Percentiles rank a stretch among this genome's conserved stretches.
Evolutionary conservation across 106 monocot species (phyloP).

Genomic region (Narthecium ossifragum): DNA sequence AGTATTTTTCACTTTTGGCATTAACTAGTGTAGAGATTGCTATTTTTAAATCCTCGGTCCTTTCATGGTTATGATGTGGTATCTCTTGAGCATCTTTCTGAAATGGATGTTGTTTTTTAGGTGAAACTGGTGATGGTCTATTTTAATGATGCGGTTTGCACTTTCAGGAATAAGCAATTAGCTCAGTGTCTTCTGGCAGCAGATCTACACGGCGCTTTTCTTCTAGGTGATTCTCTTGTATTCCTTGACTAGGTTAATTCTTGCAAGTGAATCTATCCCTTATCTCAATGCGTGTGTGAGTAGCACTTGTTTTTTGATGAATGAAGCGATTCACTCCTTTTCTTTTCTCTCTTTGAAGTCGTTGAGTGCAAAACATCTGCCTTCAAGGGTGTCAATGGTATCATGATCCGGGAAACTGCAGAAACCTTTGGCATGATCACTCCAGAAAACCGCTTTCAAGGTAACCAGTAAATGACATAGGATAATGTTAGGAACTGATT

Average conservation of each 20-base stretch:
- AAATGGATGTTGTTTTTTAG: no score
- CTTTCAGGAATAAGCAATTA: constrained; percentile 68
- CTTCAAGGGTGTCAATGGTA: constrained; percentile 50
- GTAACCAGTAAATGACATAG: no score
- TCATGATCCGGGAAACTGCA: constrained; percentile 84
- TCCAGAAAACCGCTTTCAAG: constrained; percentile 53
- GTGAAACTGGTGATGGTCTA: no score
- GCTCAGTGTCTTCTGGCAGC: constrained; percentile 54
- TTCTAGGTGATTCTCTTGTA: constrained; percentile 52
- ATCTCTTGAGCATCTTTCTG: no score
- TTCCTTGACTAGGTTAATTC: no score
- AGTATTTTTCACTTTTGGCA: not conserved
- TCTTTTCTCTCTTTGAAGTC: constrained; percentile 16
- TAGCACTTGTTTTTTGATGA: not conserved
- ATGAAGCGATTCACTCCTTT: not conserved
- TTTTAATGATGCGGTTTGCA: not conserved
- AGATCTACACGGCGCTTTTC: constrained; percentile 79
- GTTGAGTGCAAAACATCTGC: constrained; percentile 57
- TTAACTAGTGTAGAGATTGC: no score
- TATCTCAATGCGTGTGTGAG: no score
- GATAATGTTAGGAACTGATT: no score
- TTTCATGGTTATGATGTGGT: no score
- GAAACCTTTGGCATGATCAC: constrained; percentile 85
- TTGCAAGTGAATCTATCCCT: no score
- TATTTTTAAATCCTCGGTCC: no score